Base-by-base conservation (phyloP, 2,329 filamentous ascomycete species). In the Pyrenophora teres region DNA sequence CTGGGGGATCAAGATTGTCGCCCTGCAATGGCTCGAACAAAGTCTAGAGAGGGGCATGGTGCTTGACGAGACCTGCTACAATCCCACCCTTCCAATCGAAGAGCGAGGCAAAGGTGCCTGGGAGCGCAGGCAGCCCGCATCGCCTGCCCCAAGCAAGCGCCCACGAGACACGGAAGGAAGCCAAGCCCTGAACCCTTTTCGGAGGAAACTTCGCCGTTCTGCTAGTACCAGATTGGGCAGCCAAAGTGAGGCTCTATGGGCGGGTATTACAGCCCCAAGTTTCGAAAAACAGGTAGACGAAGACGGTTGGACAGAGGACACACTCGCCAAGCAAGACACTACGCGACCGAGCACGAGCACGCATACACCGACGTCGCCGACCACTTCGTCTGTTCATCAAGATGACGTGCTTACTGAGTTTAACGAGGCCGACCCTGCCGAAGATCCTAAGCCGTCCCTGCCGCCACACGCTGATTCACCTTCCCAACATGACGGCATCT, bases 21-120 rank as follows among this genome's bases (percentile, higher is more conserved):
- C 88, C 1, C 73, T 89, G 30, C 87, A 92, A 68, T 99, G 94
- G 94, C 82, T 97, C 32, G 78, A 86, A 43, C 89, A 97, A 67
- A 93, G 89, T 65, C 74, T 94, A 52, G 83, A 88, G 59, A 83
- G 94, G 57, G 91, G 92, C 50, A 94, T 99, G 91, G 88, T 92
- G 16, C 78, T 99, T 16, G 90, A 97, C 48, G 94, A 97, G 71
- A 75, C 79, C n/a, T 85, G 84, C 53, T 99, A 95, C 72, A 87
- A 95, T 68, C 92, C 91, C 2, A 77, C 83, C 21, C 72, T 93
- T 15, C 85, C 90, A 0, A 59, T 69, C 6, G 84, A 88, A 59
- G 80, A 92, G 65, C 88, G 92, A 67, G 94, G 93, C 0, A 77
- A 81, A 27, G 90, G 87, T 10, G 91, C 92, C 5, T 94, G 88